A percentile compares a stretch with the other conserved stretches of the same genome.
Evolutionary conservation across 148 eudicot genomes (phyloP).

Genomic region (Chenopodium berlandieri): DNA sequence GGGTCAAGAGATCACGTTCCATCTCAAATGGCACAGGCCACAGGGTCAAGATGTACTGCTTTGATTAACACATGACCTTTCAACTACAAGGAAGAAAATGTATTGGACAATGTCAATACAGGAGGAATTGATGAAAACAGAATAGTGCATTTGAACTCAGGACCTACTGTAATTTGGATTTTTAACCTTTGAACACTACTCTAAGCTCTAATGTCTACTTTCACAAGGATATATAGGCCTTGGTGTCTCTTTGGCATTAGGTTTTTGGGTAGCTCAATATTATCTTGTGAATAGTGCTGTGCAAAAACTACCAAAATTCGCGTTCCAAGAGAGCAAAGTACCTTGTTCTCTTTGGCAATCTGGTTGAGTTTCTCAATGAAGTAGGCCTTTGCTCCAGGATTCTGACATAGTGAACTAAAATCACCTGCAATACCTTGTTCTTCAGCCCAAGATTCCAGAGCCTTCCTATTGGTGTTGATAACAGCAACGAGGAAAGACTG

Average conservation of each 20-base stretch:
- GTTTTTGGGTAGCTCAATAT: too few species aligned
- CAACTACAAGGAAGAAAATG: constrained; percentile 45
- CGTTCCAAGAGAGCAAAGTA: constrained; percentile 18
- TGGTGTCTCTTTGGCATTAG: too few species aligned
- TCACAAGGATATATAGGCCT: too few species aligned
- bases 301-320: too few species aligned
- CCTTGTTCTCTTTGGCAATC: constrained; percentile 72
- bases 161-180: neutral
- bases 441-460: constrained; percentile 66
- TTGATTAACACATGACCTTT: constrained; percentile 78
- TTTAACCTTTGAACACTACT: neutral
- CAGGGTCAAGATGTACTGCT: constrained; percentile 73
- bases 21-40: constrained; percentile 59
- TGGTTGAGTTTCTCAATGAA: constrained; percentile 60
- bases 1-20: constrained; percentile 84
- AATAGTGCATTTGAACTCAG: neutral
- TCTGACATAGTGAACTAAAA: constrained; percentile 55
- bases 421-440: constrained; percentile 53
- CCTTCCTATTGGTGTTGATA: constrained; percentile 63
- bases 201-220: neutral
- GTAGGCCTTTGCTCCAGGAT: constrained; percentile 53
- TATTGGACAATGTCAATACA: neutral
- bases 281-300: too few species aligned
- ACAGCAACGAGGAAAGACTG: constrained; percentile 83
- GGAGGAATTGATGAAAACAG: neutral